These are phyloP conservation scores for Papiliotrema laurentii DNA, from an alignment of 1,284 basidiomycete genomes.

Conservation along the genomic window DNA sequence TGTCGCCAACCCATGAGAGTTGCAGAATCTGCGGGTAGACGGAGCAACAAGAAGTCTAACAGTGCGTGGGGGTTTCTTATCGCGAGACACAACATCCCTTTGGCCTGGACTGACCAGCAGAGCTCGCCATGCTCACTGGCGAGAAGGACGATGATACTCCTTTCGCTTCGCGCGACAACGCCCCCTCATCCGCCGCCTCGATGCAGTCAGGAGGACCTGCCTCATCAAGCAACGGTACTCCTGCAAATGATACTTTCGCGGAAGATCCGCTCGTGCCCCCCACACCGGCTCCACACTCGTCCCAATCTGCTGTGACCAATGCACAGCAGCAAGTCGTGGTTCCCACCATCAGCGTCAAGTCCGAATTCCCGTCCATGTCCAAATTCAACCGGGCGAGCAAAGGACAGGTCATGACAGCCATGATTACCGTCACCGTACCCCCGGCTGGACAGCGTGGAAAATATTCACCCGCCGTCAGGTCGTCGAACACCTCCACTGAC, in stretches of 20 bases:
- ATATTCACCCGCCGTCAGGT: conserved; percentile 27
- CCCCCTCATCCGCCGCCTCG: background rate
- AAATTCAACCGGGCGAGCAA: conserved; percentile 56
- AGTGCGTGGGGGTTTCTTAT: conserved; percentile 53
- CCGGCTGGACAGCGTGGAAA: conserved; percentile 53
- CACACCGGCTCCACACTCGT: conserved; percentile 47
- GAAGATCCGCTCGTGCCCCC: conserved; percentile 70
- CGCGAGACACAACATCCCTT: background rate
- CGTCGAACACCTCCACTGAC: conserved; percentile 20
- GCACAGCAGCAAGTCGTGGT: conserved; percentile 62
- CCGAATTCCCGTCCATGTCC: conserved; percentile 78
- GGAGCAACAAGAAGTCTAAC: conserved; percentile 67
- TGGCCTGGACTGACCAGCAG: background rate
- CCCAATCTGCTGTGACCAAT: conserved; percentile 45
- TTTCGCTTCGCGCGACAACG: background rate
- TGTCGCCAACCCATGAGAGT: conserved; percentile 93
- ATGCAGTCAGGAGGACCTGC: conserved; percentile 44
- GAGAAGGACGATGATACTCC: conserved; percentile 18
- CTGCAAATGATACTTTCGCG: conserved; percentile 57
- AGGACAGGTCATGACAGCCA: conserved; percentile 61
- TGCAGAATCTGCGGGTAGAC: conserved; percentile 58
- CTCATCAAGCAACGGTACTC: conserved; percentile 48
- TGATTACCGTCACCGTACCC: conserved; percentile 85
- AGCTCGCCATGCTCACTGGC: conserved; percentile 79
- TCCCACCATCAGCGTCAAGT: conserved; percentile 79